Conservation (phyloP, 2,329 filamentous ascomycete genomes). For the Plectosphaerella sp. region DNA sequence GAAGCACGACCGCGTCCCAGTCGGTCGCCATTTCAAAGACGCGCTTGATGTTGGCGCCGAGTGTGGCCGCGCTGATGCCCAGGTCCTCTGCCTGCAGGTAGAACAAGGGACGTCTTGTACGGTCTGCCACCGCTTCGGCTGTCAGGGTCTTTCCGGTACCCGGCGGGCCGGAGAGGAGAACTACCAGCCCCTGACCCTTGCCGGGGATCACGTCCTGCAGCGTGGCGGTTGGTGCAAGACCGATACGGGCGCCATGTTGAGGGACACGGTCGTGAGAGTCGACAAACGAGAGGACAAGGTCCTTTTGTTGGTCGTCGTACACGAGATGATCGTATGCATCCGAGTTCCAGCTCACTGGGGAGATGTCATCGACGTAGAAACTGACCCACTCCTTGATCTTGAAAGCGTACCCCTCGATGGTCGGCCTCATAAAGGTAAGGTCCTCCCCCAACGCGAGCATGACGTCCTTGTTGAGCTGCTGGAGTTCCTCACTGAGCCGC, state of each 20-base stretch:
- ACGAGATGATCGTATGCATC: constrained; percentile 40
- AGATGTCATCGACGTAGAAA: constrained; percentile 36
- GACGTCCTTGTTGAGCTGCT: constrained; percentile 30
- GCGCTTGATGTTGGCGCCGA: constrained; percentile 42
- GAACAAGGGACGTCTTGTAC: constrained; percentile 38
- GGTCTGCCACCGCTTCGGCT: constrained; percentile 38
- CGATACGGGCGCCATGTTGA: background rate
- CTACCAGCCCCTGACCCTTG: constrained; percentile 38
- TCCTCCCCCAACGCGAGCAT: constrained; percentile 33
- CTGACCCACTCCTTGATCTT: constrained; percentile 39
- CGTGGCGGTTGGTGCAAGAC: constrained; percentile 6
- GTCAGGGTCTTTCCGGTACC: constrained; percentile 44
- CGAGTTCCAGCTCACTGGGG: constrained; percentile 38
- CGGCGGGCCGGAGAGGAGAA: constrained; percentile 39
- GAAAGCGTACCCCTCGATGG: constrained; percentile 38
- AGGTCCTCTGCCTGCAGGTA: constrained; percentile 42
- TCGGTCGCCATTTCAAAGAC: constrained; percentile 28
- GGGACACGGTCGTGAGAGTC: constrained; percentile 29
- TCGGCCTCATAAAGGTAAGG: constrained; percentile 34
- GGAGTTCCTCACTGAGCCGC: constrained; percentile 25
- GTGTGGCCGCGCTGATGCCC: constrained; percentile 33
- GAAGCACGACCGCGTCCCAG: constrained; percentile 41
- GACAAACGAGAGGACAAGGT: constrained; percentile 42
- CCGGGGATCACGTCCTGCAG: constrained; percentile 36
- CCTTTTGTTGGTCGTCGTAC: constrained; percentile 41